phyloP scores from a whole-genome alignment of 192 early-diverging fungal genomes.

The Spizellomyces punctatus region DNA sequence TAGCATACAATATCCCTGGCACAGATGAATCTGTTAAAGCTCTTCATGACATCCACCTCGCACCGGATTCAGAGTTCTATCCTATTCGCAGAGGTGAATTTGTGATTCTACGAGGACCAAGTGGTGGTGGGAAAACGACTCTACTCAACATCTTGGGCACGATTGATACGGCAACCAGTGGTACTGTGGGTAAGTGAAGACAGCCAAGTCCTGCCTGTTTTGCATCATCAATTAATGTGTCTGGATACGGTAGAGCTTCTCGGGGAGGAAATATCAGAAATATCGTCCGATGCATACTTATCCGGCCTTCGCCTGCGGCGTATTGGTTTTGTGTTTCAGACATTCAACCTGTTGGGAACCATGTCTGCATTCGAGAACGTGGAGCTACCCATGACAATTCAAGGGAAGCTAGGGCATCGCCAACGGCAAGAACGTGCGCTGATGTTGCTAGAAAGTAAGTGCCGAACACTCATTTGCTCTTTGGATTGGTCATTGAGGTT shows the following conservation, averaged over 20 bases:
- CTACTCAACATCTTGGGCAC: slow-evolving; percentile 44
- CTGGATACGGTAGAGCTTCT: slow-evolving; percentile 26
- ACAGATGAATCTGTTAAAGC: slow-evolving; percentile 29
- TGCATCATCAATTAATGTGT: too few species aligned
- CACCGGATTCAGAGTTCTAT: slow-evolving; percentile 33
- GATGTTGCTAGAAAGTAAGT: slow-evolving; percentile 30
- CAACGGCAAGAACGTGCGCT: slow-evolving; percentile 24
- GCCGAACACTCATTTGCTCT: background rate
- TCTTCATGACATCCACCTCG: slow-evolving; percentile 37
- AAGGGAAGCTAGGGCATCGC: slow-evolving; percentile 24
- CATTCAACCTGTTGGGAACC: slow-evolving; percentile 36
- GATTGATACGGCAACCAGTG: slow-evolving; percentile 30
- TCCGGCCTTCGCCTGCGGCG: slow-evolving; percentile 34
- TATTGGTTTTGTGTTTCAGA: slow-evolving; percentile 41
- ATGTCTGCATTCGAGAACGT: slow-evolving; percentile 44
- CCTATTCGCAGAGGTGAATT: slow-evolving; percentile 40
- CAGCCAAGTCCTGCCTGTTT: too few species aligned
- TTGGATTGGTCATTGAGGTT: background rate
- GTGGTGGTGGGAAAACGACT: slow-evolving; percentile 42
- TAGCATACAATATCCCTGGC: slow-evolving; percentile 32
- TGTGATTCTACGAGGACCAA: slow-evolving; percentile 40
- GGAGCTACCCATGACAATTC: slow-evolving; percentile 43
- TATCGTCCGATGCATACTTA: slow-evolving; percentile 29
- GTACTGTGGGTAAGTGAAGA: slow-evolving; percentile 27
- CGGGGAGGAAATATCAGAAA: slow-evolving; percentile 29